Conservation (phyloP, 495 filamentous ascomycete genomes). For the Margaritispora aquatica region DNA sequence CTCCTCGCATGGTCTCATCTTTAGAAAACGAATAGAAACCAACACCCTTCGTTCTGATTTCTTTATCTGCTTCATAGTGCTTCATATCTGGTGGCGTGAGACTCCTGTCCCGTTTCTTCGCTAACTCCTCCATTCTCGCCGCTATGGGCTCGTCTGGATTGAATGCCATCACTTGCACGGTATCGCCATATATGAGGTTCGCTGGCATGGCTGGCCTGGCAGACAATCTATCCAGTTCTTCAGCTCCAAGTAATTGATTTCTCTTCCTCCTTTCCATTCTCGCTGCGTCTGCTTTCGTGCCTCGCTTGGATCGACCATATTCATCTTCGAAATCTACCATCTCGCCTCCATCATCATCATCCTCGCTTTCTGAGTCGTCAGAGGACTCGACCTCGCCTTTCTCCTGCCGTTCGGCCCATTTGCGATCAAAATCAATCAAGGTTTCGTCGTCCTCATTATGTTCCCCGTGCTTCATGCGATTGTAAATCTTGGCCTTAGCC, state of each 20-base stretch:
- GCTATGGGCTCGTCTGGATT: conserved; percentile 54
- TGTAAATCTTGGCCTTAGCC: conserved; percentile 79
- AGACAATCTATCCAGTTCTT: conserved; percentile 39
- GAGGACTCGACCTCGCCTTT: conserved; percentile 32
- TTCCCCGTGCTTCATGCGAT: conserved; percentile 73
- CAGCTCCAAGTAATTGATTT: conserved; percentile 37
- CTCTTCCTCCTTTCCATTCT: conserved; percentile 41
- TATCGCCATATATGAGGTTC: conserved; percentile 76
- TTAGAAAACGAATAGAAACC: conserved; percentile 84
- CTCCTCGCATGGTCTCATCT: conserved; percentile 55
- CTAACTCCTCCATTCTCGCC: conserved; percentile 63
- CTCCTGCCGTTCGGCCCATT: conserved; percentile 70
- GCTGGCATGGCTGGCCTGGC: conserved; percentile 54
- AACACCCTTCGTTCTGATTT: conserved; percentile 80
- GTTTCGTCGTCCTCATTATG: conserved; percentile 45
- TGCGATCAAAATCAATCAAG: conserved; percentile 88
- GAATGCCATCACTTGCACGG: conserved; percentile 77
- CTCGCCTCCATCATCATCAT: conserved; percentile 40
- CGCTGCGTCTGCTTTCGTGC: conserved; percentile 57
- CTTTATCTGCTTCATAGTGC: conserved; percentile 80
- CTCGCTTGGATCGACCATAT: conserved; percentile 70
- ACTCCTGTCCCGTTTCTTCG: conserved; percentile 64
- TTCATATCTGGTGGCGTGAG: conserved; percentile 67
- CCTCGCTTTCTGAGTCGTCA: conserved; percentile 33
- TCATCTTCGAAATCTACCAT: conserved; percentile 82